A percentile compares a stretch with the other conserved stretches of the same genome.
These are phyloP conservation scores for Haberlea rhodopensis DNA, from an alignment of 257 asterid genomes.

Conservation along the genomic window DNA sequence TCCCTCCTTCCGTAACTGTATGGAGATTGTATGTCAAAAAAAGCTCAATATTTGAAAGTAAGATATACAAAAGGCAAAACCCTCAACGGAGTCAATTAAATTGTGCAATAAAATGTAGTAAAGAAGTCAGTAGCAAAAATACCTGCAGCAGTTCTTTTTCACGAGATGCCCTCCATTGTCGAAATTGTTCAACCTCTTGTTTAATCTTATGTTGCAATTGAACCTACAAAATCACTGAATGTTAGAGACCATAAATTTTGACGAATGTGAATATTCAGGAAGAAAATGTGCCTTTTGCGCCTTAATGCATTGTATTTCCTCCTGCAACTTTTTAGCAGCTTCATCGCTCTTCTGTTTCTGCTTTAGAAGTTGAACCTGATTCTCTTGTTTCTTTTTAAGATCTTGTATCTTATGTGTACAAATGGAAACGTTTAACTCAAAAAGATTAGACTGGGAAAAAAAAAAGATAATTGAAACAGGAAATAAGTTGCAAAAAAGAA, in stretches of 20 bases:
- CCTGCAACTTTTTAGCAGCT: constrained; percentile 50
- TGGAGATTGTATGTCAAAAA: background rate
- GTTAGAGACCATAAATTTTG: background rate
- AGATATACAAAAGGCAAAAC: constrained; percentile 13
- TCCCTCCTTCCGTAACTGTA: constrained; percentile 93
- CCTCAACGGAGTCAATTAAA: background rate
- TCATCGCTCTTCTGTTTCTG: constrained; percentile 59
- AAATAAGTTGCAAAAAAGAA: too few species aligned
- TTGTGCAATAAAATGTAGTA: background rate
- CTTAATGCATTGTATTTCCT: too few species aligned
- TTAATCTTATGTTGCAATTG: constrained; percentile 93
- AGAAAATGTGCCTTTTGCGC: constrained; percentile 49
- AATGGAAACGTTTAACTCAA: constrained; percentile 3
- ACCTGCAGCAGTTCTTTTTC: constrained; percentile 97
- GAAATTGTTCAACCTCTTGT: constrained; percentile 96
- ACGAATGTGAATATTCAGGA: constrained; percentile 7
- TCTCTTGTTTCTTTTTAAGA: constrained; percentile 56
- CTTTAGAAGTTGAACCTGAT: constrained; percentile 50
- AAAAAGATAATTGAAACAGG: background rate
- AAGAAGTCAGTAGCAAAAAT: constrained; percentile 26
- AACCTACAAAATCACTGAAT: constrained; percentile 49
- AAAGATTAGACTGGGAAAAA: constrained; percentile 9
- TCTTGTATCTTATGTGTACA: constrained; percentile 75
- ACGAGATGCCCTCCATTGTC: constrained; percentile 96
- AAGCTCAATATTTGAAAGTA: too few species aligned